Conservation (phyloP, 2,329 filamentous ascomycete species). For the Neofusicoccum kwambonambiense region DNA sequence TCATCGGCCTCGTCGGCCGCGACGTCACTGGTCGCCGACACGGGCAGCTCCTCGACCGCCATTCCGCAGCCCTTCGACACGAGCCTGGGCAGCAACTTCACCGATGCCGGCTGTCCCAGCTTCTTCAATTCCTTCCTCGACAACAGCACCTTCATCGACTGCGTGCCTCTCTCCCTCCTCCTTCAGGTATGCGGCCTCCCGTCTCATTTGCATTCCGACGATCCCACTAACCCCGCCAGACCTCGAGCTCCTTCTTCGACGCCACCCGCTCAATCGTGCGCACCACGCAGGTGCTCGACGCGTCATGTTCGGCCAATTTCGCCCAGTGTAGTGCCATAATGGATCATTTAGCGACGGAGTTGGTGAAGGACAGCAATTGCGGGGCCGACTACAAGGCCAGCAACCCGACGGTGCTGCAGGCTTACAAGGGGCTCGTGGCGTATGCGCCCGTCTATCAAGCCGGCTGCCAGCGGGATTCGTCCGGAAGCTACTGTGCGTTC, state of each 20-base stretch:
- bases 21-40: conserved; percentile 18
- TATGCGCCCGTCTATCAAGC: conserved; percentile 79
- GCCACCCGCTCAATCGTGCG: conserved; percentile 67
- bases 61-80: conserved; percentile 49
- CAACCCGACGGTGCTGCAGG: conserved; percentile 70
- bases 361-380: conserved; percentile 66
- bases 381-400: conserved; percentile 65
- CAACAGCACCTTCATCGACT: conserved; percentile 66
- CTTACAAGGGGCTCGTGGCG: conserved; percentile 71
- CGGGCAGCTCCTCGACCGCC: not conserved
- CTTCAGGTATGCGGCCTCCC: conserved; percentile 60
- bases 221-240: conserved; percentile 49
- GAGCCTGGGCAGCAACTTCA: conserved; percentile 53
- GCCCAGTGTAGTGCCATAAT: conserved; percentile 66
- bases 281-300: conserved; percentile 76
- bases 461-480: conserved; percentile 70
- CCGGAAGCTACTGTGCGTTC: conserved; percentile 64
- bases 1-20: not conserved
- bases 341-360: conserved; percentile 60
- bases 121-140: conserved; percentile 69
- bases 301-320: conserved; percentile 69
- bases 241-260: conserved; percentile 81
- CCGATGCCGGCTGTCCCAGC: conserved; percentile 54
- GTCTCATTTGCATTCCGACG: not conserved
- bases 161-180: conserved; percentile 81